A percentile compares a stretch with the other conserved stretches of the same genome.
Conservation (phyloP, 192 early-diverging fungal species). For the Gigaspora rosea region DNA sequence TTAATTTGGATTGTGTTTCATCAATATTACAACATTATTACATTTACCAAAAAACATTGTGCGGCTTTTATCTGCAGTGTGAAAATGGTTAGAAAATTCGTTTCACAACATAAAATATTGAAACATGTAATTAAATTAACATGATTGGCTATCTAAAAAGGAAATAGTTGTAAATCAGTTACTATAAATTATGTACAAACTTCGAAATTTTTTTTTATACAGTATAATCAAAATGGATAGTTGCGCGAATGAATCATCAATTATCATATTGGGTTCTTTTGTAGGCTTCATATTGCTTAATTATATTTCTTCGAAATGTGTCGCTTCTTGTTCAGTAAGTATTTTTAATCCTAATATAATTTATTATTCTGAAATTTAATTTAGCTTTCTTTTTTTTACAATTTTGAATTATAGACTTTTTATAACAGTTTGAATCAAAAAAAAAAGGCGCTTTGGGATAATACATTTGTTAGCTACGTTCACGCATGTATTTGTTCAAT, state of each 20-base stretch:
- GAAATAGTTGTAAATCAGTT: too few species aligned
- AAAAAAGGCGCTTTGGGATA: slow-evolving; percentile 9
- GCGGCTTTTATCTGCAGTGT: too few species aligned
- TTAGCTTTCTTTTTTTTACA: neutral
- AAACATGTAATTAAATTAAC: too few species aligned
- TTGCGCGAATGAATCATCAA: slow-evolving; percentile 15
- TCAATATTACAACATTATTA: too few species aligned
- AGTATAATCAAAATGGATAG: neutral
- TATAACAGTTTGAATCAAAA: neutral
- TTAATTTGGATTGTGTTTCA: too few species aligned
- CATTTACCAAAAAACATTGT: too few species aligned
- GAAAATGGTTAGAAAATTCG: too few species aligned
- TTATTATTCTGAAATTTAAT: neutral
- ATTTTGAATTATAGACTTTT: neutral
- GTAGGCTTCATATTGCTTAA: slow-evolving; percentile 16
- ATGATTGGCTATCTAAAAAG: too few species aligned
- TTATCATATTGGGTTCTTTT: slow-evolving; percentile 2
- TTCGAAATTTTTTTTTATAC: too few species aligned
- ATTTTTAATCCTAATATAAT: neutral
- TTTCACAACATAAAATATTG: too few species aligned
- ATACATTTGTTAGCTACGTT: slow-evolving; percentile 21
- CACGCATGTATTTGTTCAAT: slow-evolving; percentile 21
- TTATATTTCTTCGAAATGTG: neutral
- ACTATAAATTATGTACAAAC: too few species aligned
- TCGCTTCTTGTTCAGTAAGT: neutral